Percentiles rank a stretch among this genome's conserved stretches.
Conservation (phyloP, 164 flowering plant genomes). For the Aristolochia fimbriata region DNA sequence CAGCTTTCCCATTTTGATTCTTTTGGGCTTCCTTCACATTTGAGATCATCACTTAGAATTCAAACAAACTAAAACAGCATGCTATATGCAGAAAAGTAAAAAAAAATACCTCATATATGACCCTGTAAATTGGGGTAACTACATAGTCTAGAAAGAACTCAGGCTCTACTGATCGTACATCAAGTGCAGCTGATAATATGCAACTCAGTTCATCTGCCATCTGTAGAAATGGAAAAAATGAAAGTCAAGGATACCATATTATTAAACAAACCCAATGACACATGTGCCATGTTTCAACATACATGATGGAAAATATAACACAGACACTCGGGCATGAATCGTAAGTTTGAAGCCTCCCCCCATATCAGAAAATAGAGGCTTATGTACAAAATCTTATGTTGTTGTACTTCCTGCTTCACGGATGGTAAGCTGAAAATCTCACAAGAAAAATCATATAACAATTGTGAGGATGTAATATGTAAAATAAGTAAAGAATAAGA, state of each 20-base stretch:
- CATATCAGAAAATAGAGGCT: constrained; percentile 92
- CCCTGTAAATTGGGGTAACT: constrained; percentile 69
- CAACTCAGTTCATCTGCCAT: constrained; percentile 88
- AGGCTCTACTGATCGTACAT: constrained; percentile 54
- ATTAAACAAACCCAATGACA: neutral
- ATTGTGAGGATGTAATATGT: neutral
- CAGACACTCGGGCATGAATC: constrained; percentile 97
- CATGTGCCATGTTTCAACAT: constrained; percentile 21
- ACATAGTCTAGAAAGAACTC: constrained; percentile 74
- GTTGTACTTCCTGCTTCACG: constrained; percentile 67
- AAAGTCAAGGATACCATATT: neutral
- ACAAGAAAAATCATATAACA: constrained; percentile 1
- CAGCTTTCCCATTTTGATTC: constrained; percentile 62
- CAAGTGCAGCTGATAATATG: constrained; percentile 50
- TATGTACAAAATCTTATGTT: constrained; percentile 63
- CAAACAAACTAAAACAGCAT: too few species aligned
- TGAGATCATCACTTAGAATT: constrained; percentile 1
- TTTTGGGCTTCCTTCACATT: constrained; percentile 70
- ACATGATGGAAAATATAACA: constrained; percentile 95
- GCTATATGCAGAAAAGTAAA: neutral
- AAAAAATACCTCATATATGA: constrained; percentile 57
- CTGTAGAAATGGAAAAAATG: constrained; percentile 24
- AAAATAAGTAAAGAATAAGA: neutral
- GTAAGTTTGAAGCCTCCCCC: constrained; percentile 97
- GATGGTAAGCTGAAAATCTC: constrained; percentile 52